Evolutionary conservation across 495 filamentous ascomycete species (phyloP).

Genomic region (Astrothelium subdiscretum): DNA sequence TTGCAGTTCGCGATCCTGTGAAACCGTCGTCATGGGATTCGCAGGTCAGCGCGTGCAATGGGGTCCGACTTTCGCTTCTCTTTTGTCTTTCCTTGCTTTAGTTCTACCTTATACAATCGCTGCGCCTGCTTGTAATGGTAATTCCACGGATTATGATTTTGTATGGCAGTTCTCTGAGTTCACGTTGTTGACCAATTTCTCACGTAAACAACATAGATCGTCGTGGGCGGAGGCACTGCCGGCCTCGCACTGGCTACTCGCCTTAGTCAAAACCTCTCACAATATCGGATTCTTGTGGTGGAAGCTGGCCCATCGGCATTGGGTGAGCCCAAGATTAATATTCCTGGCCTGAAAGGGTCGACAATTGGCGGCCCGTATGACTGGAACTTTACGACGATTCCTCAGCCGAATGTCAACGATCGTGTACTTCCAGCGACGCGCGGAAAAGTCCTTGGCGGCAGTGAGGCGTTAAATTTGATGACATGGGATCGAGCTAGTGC

Average conservation of each 20-base stretch:
- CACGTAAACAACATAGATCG: slow-evolving; percentile 2
- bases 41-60: background rate
- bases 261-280: slow-evolving; percentile 9
- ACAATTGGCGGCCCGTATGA: slow-evolving; percentile 15
- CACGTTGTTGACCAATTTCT: no score
- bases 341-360: slow-evolving; percentile 12
- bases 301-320: slow-evolving; percentile 18
- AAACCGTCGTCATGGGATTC: background rate
- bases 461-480: slow-evolving; percentile 21
- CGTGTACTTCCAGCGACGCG: slow-evolving; percentile 11
- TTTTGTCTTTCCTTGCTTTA: background rate
- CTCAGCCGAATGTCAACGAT: slow-evolving; percentile 12
- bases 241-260: slow-evolving; percentile 19
- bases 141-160: background rate
- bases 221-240: slow-evolving; percentile 23
- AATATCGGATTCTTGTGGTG: slow-evolving; percentile 11
- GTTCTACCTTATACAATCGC: background rate
- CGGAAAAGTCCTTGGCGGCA: slow-evolving; percentile 22
- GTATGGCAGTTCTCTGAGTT: no score
- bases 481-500: slow-evolving; percentile 15
- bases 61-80: background rate
- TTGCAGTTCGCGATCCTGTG: background rate
- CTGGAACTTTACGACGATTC: slow-evolving; percentile 20
- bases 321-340: slow-evolving; percentile 12
- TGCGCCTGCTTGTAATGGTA: background rate